A percentile compares a stretch with the other conserved stretches of the same genome.
Conservation (phyloP, 148 eudicot species). For the Nyssa sinensis region DNA sequence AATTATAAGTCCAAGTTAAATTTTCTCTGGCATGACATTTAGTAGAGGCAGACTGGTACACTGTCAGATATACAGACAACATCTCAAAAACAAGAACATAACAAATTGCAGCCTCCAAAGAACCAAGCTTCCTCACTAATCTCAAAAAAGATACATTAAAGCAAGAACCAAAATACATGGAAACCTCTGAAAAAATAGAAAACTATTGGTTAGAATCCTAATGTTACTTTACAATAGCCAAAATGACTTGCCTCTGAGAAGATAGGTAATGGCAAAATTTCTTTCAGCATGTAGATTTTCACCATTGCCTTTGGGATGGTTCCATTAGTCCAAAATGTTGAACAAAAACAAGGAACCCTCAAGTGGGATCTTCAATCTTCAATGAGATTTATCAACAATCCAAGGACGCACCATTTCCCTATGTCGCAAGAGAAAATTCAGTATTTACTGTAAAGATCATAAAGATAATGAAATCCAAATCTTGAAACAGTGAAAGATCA, state of each 20-base stretch:
- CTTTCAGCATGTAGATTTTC: slow-evolving; percentile 2
- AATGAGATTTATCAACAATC: background rate
- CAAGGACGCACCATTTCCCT: background rate
- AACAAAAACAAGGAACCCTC: background rate
- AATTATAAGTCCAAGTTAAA: too few species aligned
- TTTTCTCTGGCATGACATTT: too few species aligned
- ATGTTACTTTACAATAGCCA: slow-evolving; percentile 37
- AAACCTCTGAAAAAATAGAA: background rate
- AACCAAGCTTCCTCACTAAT: background rate
- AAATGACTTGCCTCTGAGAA: slow-evolving; percentile 32
- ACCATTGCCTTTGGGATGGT: background rate
- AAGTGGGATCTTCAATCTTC: background rate
- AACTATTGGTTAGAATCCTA: slow-evolving; percentile 1
- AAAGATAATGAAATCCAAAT: background rate
- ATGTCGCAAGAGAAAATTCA: background rate
- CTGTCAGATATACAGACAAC: background rate
- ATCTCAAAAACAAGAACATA: background rate
- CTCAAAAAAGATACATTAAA: background rate
- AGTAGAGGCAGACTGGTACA: too few species aligned
- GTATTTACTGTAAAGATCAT: background rate
- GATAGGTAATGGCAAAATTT: slow-evolving; percentile 2
- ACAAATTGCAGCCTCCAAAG: background rate
- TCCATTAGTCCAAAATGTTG: background rate
- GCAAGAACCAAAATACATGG: background rate
- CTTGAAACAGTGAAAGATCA: background rate